Percentiles rank a stretch among this genome's conserved stretches.
phyloP scores from a whole-genome alignment of 139 green algal species.

The Chlorella sorokiniana region DNA sequence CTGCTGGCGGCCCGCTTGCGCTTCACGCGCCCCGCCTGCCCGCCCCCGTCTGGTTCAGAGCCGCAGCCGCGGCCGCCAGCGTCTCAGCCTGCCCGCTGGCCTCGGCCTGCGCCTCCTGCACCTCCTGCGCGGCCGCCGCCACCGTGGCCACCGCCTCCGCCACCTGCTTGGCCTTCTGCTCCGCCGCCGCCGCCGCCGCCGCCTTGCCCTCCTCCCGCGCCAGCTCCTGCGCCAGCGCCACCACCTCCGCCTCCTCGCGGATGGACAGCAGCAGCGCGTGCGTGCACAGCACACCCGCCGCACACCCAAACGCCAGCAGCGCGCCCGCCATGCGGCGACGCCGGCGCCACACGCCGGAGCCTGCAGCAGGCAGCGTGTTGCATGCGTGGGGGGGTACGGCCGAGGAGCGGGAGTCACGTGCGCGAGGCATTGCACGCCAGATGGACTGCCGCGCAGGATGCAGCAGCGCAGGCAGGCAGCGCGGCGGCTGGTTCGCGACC shows the following conservation, averaged over 20 bases:
- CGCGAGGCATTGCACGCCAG: not conserved
- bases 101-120: slow-evolving; percentile 4
- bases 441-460: too few relatives aligned
- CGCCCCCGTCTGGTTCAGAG: not conserved
- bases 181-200: slow-evolving; percentile 18
- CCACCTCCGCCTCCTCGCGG: slow-evolving; percentile 75
- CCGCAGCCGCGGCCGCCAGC: not conserved
- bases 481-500: too few relatives aligned
- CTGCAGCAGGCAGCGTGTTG: slow-evolving; percentile 19
- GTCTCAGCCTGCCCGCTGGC: slow-evolving; percentile 9
- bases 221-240: slow-evolving; percentile 76
- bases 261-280: slow-evolving; percentile 67
- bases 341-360: slow-evolving; percentile 27
- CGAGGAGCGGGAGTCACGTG: not conserved
- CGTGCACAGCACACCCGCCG: slow-evolving; percentile 74
- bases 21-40: slow-evolving; percentile 4
- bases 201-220: slow-evolving; percentile 63
- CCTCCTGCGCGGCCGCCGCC: not conserved
- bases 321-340: slow-evolving; percentile 56
- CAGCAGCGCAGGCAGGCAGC: too few relatives aligned
- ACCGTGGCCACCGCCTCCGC: slow-evolving; percentile 39
- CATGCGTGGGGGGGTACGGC: not conserved
- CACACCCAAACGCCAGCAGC: slow-evolving; percentile 75
- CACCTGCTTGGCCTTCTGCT: slow-evolving; percentile 46
- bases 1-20: slow-evolving; percentile 12